Base-by-base conservation (phyloP, 257 asterid genomes). In the Petunia secreta region DNA sequence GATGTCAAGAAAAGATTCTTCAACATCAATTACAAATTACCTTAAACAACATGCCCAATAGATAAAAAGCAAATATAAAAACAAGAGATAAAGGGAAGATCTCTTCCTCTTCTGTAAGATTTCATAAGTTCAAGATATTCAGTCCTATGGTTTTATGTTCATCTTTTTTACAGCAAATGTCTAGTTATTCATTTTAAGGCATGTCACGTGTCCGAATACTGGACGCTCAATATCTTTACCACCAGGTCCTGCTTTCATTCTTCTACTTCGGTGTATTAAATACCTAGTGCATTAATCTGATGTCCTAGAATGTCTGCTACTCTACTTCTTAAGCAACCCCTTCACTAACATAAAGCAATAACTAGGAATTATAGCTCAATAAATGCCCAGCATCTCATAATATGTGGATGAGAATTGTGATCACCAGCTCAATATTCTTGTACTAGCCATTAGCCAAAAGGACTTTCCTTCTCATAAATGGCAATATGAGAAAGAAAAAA, bases 141-240 rank as follows among this genome's bases (percentile, higher is more conserved):
- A 34, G 78, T 14, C 46, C n/a, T 73, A 13, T 50, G 34, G 36
- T 48, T 34, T 34, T 71, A 71, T 14, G 60, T 50, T 73, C 77
- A 50, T 5, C 58, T 11, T 73, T 34, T 37, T 50, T 50, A 25
- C 34, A 6, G 46, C 7, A 73, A 36, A 7, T 5, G 34, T 71
- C 37, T 9, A 71, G 34, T 48, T 52, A 15, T 52, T 52, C 48
- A 71, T 10, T 46, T 73, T 50, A 50, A 73, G 1, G 78, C 62
- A 73, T 50, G 46, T 15, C 62, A 73, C 62, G 78, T 73, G 78
- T 73, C 44, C 36, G 6, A 73, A 8, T 73, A 2, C 78, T 73
- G 78, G 34, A 50, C 78, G 36, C 77, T 48, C 43, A 48, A 69
- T 48, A 73, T 34, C 59, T 11, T 50, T 71, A 48, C 77, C 34